Evolutionary conservation across 148 eudicot species (phyloP).

Genomic region (Fagopyrum tataricum): DNA sequence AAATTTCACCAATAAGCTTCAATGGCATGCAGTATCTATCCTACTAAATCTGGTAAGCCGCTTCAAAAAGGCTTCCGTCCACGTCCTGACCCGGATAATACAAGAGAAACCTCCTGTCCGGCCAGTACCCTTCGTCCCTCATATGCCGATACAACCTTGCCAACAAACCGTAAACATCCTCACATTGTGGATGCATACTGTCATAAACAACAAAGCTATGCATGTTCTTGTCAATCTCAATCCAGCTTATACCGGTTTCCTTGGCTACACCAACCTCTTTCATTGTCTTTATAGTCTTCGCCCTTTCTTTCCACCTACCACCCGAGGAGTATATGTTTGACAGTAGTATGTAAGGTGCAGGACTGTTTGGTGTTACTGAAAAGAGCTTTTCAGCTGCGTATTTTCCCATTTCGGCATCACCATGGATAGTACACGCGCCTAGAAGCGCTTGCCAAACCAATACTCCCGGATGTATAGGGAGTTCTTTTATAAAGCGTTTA

Average conservation of each 20-base stretch:
- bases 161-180: slow-evolving; percentile 30
- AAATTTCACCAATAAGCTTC: no score
- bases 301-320: slow-evolving; percentile 75
- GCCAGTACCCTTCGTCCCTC: slow-evolving; percentile 62
- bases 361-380: slow-evolving; percentile 45
- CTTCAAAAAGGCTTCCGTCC: slow-evolving; percentile 12
- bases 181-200: slow-evolving; percentile 50
- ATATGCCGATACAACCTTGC: slow-evolving; percentile 46
- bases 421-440: slow-evolving; percentile 67
- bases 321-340: slow-evolving; percentile 74
- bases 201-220: slow-evolving; percentile 76
- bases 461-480: slow-evolving; percentile 54
- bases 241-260: slow-evolving; percentile 82
- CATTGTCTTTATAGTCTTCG: slow-evolving; percentile 56
- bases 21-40: no score
- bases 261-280: slow-evolving; percentile 58
- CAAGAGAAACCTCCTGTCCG: slow-evolving; percentile 41
- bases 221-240: slow-evolving; percentile 62
- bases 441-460: slow-evolving; percentile 82
- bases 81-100: slow-evolving; percentile 32
- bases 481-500: slow-evolving; percentile 40
- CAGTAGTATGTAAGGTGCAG: slow-evolving; percentile 52
- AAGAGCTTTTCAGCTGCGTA: slow-evolving; percentile 65
- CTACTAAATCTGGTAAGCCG: not conserved
- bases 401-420: slow-evolving; percentile 54